Conservation (phyloP, 768 basidiomycete genomes). For the Pholiota conissans region DNA sequence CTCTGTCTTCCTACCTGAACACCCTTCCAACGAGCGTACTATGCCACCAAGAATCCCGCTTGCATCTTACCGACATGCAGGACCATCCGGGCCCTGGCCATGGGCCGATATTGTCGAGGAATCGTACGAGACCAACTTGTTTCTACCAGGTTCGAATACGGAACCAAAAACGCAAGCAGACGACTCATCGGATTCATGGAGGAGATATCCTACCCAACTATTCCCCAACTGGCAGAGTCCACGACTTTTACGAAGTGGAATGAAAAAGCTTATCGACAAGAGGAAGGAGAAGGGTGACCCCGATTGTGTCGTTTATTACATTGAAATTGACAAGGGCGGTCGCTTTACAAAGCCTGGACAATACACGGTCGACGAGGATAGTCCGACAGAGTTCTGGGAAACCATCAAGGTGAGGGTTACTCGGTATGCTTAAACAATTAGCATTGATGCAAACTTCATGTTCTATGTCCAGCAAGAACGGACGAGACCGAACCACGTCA, state of each 20-base stretch:
- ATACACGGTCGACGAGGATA: constrained; percentile 15
- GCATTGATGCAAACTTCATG: background rate
- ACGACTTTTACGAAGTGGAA: constrained; percentile 39
- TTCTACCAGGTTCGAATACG: background rate
- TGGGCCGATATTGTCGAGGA: constrained; percentile 40
- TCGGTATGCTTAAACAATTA: background rate
- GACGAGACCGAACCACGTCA: constrained; percentile 34
- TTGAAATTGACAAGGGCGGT: constrained; percentile 37
- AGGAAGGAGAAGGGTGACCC: constrained; percentile 16
- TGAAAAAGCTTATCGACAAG: constrained; percentile 29
- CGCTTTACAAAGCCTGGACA: constrained; percentile 30
- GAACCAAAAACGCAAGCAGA: constrained; percentile 20
- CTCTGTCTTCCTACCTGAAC: constrained; percentile 11
- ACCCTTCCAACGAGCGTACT: background rate
- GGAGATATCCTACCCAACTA: constrained; percentile 34
- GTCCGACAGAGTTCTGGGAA: constrained; percentile 33
- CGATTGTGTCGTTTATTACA: constrained; percentile 33
- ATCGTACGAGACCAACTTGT: constrained; percentile 6
- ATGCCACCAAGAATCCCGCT: constrained; percentile 27
- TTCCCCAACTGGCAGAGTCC: constrained; percentile 55
- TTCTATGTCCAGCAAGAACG: constrained; percentile 5
- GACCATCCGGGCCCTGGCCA: constrained; percentile 43
- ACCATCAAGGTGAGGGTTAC: constrained; percentile 27
- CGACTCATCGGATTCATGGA: constrained; percentile 27
- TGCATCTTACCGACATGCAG: constrained; percentile 38